A percentile compares a stretch with the other conserved stretches of the same genome.
Conservation (phyloP, 257 asterid genomes). For the Solanum virginianum region DNA sequence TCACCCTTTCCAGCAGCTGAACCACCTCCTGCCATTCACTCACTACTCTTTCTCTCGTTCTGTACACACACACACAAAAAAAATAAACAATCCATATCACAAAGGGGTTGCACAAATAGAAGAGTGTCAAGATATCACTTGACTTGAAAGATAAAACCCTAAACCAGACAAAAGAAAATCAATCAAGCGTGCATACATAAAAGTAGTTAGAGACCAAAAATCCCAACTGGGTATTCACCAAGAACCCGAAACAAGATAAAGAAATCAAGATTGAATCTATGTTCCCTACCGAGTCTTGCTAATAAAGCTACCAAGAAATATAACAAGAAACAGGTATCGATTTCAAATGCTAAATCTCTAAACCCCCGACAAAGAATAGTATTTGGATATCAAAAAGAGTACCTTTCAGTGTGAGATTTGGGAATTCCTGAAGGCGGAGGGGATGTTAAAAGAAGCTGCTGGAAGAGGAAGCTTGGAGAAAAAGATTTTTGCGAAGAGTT, state of each 20-base stretch:
- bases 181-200: not conserved
- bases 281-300: not conserved
- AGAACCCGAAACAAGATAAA: not conserved
- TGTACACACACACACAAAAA: not conserved
- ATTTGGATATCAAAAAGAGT: not conserved
- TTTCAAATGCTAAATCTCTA: not conserved
- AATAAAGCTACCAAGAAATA: not conserved
- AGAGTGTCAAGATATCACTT: not conserved
- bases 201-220: not conserved
- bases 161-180: not conserved
- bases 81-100: not conserved
- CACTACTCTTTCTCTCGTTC: not conserved
- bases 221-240: not conserved
- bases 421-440: not conserved
- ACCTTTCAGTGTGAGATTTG: conserved; percentile 1
- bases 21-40: conserved; percentile 69
- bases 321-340: not conserved
- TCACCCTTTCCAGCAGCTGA: conserved; percentile 37
- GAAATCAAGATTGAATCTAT: not conserved
- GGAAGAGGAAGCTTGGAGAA: conserved; percentile 1
- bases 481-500: not conserved
- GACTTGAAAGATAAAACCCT: conserved; percentile 6
- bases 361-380: not conserved
- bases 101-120: not conserved
- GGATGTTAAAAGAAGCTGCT: not conserved